Conservation (phyloP, 176 grass and related monocot species). For the Avena insularis region DNA sequence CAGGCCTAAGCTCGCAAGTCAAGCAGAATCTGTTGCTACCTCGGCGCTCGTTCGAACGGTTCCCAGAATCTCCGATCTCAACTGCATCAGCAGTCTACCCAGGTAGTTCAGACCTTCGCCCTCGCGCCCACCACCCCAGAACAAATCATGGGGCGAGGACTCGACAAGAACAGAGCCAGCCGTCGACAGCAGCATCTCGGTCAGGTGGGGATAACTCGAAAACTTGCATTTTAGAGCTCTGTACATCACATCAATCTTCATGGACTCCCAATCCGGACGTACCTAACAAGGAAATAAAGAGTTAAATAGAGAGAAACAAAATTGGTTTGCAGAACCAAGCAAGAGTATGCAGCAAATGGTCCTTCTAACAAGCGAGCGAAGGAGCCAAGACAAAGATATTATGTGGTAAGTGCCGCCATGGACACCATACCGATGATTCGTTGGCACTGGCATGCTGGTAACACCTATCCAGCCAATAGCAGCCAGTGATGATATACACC, state of each 20-base stretch:
- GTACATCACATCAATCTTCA: slow-evolving; percentile 83
- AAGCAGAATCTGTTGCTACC: slow-evolving; percentile 6
- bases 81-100: slow-evolving; percentile 84
- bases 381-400: neutral
- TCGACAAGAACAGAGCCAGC: slow-evolving; percentile 91
- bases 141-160: slow-evolving; percentile 89
- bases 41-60: neutral
- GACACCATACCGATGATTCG: neutral
- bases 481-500: neutral
- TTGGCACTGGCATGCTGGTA: neutral
- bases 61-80: slow-evolving; percentile 70
- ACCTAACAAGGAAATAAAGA: slow-evolving; percentile 52
- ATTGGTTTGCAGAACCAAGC: neutral
- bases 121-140: slow-evolving; percentile 86
- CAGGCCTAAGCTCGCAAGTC: neutral
- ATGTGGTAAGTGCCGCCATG: neutral
- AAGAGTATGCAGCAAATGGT: neutral
- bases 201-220: slow-evolving; percentile 64
- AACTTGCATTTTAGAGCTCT: slow-evolving; percentile 85
- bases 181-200: slow-evolving; percentile 76
- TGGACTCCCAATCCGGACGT: slow-evolving; percentile 70
- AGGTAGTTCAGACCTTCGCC: slow-evolving; percentile 95
- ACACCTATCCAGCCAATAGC: neutral
- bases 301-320: neutral
- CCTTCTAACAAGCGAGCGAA: neutral